Percentiles rank a stretch among this genome's conserved stretches.
Conservation (phyloP, 2,329 filamentous ascomycete genomes). For the Ophiostoma quercus region DNA sequence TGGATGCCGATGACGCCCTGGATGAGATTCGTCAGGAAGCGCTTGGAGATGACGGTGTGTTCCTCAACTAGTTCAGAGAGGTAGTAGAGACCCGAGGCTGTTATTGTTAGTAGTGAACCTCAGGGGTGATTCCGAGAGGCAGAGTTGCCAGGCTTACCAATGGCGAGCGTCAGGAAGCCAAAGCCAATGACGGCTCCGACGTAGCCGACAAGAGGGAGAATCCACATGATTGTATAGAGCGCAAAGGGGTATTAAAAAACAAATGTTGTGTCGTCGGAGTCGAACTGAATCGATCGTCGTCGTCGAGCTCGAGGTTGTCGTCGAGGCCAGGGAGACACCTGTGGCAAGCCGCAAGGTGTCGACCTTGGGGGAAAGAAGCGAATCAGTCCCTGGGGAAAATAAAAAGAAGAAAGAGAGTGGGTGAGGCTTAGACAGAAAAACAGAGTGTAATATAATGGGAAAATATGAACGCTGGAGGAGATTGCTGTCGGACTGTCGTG, state of each 20-base stretch:
- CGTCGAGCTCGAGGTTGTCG: neutral
- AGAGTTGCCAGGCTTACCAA: conserved; percentile 43
- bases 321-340: conserved; percentile 7
- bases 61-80: conserved; percentile 97
- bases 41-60: conserved; percentile 88
- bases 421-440: neutral
- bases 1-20: conserved; percentile 75
- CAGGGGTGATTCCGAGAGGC: neutral
- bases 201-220: conserved; percentile 87
- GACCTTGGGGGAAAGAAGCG: conserved; percentile 4
- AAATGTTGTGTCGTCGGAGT: neutral
- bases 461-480: neutral
- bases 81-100: conserved; percentile 89
- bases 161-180: conserved; percentile 87
- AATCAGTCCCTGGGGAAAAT: neutral
- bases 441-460: neutral
- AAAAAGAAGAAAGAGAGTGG: neutral
- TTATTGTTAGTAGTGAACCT: conserved; percentile 23
- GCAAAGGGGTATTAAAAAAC: neutral
- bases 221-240: conserved; percentile 69
- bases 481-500: neutral
- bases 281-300: neutral
- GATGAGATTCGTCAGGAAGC: conserved; percentile 77
- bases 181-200: conserved; percentile 83
- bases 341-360: conserved; percentile 19